These are phyloP conservation scores for Cyclotella distinguenda DNA, from an alignment of 108 stramenopile species.

Conservation along the genomic window DNA sequence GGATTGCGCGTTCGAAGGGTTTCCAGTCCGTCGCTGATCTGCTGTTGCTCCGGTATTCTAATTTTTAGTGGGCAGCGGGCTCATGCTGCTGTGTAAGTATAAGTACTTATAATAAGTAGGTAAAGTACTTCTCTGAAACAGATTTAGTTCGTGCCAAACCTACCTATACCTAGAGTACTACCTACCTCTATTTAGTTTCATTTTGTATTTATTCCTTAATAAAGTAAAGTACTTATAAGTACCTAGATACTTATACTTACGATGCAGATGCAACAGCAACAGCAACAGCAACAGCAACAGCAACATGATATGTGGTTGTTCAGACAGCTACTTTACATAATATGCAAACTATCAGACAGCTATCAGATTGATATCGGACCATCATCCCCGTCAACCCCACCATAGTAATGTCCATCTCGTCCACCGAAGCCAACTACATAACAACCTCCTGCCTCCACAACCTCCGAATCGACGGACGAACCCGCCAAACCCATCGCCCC, in stretches of 20 bases:
- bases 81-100: too few species aligned
- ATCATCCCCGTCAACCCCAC: background rate
- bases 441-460: slow-evolving; percentile 65
- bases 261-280: background rate
- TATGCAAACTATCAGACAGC: background rate
- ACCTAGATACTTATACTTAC: background rate
- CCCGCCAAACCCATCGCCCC: slow-evolving; percentile 49
- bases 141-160: too few species aligned
- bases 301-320: too few species aligned
- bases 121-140: too few species aligned
- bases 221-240: background rate
- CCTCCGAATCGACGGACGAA: slow-evolving; percentile 68
- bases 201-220: background rate
- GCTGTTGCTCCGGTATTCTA: too few species aligned
- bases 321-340: too few species aligned
- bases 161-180: too few species aligned
- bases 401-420: slow-evolving; percentile 49
- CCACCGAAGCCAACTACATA: slow-evolving; percentile 67
- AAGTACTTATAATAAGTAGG: too few species aligned
- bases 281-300: too few species aligned
- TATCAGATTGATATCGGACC: background rate
- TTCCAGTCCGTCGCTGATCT: too few species aligned
- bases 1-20: too few species aligned
- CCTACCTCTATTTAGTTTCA: background rate
- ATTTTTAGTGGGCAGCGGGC: too few species aligned